Evolutionary conservation across 495 filamentous ascomycete species (phyloP), one percentile per base, ranked within the genome.

Genomic region (Penicillium lagena): DNA sequence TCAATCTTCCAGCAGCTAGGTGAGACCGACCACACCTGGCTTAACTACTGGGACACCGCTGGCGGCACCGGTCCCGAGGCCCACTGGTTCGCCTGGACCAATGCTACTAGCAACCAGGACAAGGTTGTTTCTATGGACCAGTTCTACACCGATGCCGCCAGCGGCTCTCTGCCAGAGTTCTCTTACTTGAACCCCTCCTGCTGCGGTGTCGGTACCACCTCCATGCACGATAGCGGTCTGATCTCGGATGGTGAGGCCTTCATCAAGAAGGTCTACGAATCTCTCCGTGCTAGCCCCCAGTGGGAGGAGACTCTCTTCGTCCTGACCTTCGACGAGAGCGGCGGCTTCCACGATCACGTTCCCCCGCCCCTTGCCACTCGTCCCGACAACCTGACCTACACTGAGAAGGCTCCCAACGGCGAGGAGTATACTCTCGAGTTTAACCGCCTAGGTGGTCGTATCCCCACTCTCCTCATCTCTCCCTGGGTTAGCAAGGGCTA

Each of bases 131-230:
- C 67, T 6, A 40, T 68, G 9, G 42, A 51, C 6, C 46, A 62
- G 37, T 68, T 68, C 56, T 71, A 65, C 58, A 45, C 59, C 7
- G 70, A 70, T 29, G 66, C 65, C 8, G 50, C 51, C 12, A 50
- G 54, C 12, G 67, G 74, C 29, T 54, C 42, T 2, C 71, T 76
- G 1, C 62, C 73, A 5, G 54, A 72, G 34, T 63, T 78, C 47
- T 67, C 66, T 35, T 78, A 70, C 50, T 50, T 78, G 46, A 71
- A 78, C 60, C 74, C 74, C 1, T 64, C 63, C 34, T 78, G 74
- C 68, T 78, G 74, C 51, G 62, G 62, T n/a, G 42, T 50, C 12
- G 58, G 54, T 36, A 72, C 68, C 28, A 72, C 60, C 47, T 74
- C 70, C 37, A 70, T 74, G 62, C 72, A 78, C 56, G 71, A 70